Conservation (phyloP, 1,139 yeast genomes). For the Magnusiomyces ingens region DNA sequence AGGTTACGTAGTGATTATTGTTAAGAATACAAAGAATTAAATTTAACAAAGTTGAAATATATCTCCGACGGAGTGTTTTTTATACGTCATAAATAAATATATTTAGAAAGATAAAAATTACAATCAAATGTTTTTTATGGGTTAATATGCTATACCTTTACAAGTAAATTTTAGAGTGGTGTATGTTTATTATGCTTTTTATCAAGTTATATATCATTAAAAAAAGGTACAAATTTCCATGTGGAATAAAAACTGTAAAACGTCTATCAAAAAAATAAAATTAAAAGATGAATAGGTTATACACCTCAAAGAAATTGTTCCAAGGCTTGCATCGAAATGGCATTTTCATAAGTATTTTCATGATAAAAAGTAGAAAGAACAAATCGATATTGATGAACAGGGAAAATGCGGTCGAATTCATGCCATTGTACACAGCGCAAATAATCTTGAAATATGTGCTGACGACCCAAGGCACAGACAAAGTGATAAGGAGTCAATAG, state of each 20-base stretch:
- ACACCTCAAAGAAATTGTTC: not conserved
- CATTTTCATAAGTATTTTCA: not conserved
- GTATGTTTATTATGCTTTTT: not conserved
- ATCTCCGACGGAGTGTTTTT: no score
- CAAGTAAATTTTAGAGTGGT: no score
- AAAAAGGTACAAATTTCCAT: no score
- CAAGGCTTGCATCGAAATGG: not conserved
- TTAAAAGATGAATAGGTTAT: not conserved
- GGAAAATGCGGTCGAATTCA: constrained; percentile 3
- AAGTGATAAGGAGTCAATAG: constrained; percentile 1
- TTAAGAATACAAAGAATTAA: not conserved
- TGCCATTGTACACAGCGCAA: constrained; percentile 1
- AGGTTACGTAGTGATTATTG: not conserved
- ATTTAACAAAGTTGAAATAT: not conserved
- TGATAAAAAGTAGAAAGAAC: constrained; percentile 5
- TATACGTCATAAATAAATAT: no score
- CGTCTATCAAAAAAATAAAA: no score
- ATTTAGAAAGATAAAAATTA: no score
- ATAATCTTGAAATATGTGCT: constrained; percentile 3
- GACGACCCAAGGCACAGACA: constrained; percentile 1
- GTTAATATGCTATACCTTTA: no score
- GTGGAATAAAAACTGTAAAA: no score
- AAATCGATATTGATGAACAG: constrained; percentile 6
- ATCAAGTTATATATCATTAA: not conserved
- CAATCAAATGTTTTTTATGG: no score